Conservation (phyloP, 352 stramenopile species). For the Pythium dissimile region DNA sequence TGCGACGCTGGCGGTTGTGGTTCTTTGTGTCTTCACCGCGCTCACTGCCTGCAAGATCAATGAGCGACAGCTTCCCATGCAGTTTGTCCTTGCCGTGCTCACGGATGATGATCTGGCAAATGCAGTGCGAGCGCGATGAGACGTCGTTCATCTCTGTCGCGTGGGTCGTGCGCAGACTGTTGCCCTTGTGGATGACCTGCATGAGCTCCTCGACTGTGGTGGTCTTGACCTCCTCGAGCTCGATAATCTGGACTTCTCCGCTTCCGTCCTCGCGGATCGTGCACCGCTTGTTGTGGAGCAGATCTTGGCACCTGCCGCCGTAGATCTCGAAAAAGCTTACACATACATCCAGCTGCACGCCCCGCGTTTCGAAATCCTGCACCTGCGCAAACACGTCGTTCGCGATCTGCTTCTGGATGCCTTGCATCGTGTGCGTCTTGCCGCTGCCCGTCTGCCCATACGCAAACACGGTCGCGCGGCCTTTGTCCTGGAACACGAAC, state of each 20-base stretch:
- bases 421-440: constrained; percentile 90
- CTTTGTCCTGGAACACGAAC: constrained; percentile 91
- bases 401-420: constrained; percentile 76
- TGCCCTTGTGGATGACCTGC: constrained; percentile 91
- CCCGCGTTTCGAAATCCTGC: constrained; percentile 45
- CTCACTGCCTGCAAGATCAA: constrained; percentile 96
- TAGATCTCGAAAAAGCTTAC: constrained; percentile 98
- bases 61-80: constrained; percentile 92
- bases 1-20: constrained; percentile 88
- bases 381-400: constrained; percentile 73
- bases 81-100: constrained; percentile 43
- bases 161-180: constrained; percentile 93
- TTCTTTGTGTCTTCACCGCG: constrained; percentile 94
- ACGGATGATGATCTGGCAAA: constrained; percentile 92
- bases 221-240: constrained; percentile 92
- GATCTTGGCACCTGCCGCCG: constrained; percentile 93
- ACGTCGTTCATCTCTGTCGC: constrained; percentile 96
- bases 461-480: constrained; percentile 94
- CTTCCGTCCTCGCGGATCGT: constrained; percentile 93
- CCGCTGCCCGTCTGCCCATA: constrained; percentile 96
- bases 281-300: constrained; percentile 88
- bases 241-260: constrained; percentile 94
- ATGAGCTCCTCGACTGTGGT: constrained; percentile 87
- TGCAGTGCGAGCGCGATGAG: constrained; percentile 93
- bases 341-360: constrained; percentile 76